Percentiles rank a stretch among this genome's conserved stretches.
phyloP scores from a whole-genome alignment of 2,329 filamentous ascomycete species.

The Cercospora zeae-maydis region DNA sequence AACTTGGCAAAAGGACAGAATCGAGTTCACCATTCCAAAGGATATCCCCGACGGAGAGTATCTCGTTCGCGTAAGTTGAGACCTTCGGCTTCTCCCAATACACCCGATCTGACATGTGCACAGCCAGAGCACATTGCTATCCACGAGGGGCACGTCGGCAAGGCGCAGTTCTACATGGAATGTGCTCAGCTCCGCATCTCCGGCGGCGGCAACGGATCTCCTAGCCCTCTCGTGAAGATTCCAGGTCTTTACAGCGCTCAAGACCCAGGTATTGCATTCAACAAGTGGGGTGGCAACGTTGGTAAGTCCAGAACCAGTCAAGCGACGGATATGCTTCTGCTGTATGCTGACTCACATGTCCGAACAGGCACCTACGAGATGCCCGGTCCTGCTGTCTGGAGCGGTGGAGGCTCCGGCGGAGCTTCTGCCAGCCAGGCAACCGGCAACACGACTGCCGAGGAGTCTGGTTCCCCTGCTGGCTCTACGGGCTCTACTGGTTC shows the following conservation, averaged over 20 bases:
- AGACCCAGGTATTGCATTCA: slow-evolving; percentile 24
- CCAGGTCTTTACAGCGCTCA: slow-evolving; percentile 24
- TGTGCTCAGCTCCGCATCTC: slow-evolving; percentile 25
- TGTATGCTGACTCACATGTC: background rate
- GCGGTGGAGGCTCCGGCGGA: background rate
- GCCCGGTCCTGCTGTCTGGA: background rate
- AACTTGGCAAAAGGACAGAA: slow-evolving; percentile 17
- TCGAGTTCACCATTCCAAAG: slow-evolving; percentile 20
- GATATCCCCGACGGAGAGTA: slow-evolving; percentile 7
- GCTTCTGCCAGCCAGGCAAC: background rate
- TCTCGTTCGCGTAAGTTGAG: background rate
- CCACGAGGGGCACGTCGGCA: slow-evolving; percentile 22
- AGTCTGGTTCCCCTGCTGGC: background rate
- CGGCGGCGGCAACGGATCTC: slow-evolving; percentile 21
- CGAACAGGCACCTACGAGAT: background rate
- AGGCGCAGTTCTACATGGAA: slow-evolving; percentile 19
- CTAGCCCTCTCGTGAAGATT: slow-evolving; percentile 21
- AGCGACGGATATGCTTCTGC: background rate
- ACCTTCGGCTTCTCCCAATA: slow-evolving; percentile 10
- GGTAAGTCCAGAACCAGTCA: background rate
- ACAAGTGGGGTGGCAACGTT: slow-evolving; percentile 21
- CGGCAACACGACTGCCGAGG: background rate
- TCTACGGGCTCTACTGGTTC: background rate
- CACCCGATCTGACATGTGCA: slow-evolving; percentile 4
- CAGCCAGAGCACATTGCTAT: slow-evolving; percentile 22